Evolutionary conservation across 2,329 filamentous ascomycete species (phyloP), one percentile per base, ranked within the genome.

Genomic region (Xylaria arbuscula): DNA sequence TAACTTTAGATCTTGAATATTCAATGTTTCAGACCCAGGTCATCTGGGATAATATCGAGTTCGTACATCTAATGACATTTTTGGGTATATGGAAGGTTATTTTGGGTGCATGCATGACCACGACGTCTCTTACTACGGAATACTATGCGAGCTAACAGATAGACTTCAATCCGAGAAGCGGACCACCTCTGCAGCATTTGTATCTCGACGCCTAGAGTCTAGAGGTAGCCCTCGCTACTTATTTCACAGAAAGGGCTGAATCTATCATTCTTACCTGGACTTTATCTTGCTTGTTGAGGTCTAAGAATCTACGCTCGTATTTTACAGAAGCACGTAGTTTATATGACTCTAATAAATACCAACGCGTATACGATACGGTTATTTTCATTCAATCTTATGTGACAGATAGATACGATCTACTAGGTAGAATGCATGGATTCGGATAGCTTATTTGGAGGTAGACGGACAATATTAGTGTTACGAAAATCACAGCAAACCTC

Each of bases 91-190:
- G 0, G 81, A 69, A 0, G 84, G 84, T 2, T 75, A 66, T 0
- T 82, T 79, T 28, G 28, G 28, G 28, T 5, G 3, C 5, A 2
- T 28, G 28, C 2, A 28, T 28, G 28, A 28, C 28, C 28, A 28
- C 3, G 28, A 28, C 28, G 28, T 28, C 5, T 84, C 81, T 68
- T 88, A 86, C 70, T 87, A 88, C 1, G 83, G 81, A 1, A 87
- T 45, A 17, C 13, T 42, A 42, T 42, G 17, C 3, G 15, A 6
- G 5, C 40, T 7, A n/a, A 47, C 7, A 19, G 6, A 3, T n/a
- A n/a, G 8, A 19, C 2, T 9, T 47, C 42, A 17, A 19, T 19
- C 9, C 10, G n/a, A 17, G 17, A 9, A 8, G n/a, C 40, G 42
- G n/a, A n/a, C 42, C 9, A 15, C 19, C 32, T 28, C 11, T 24